phyloP scores from a whole-genome alignment of 2,329 filamentous ascomycete genomes.

The Botrytis paeoniae region DNA sequence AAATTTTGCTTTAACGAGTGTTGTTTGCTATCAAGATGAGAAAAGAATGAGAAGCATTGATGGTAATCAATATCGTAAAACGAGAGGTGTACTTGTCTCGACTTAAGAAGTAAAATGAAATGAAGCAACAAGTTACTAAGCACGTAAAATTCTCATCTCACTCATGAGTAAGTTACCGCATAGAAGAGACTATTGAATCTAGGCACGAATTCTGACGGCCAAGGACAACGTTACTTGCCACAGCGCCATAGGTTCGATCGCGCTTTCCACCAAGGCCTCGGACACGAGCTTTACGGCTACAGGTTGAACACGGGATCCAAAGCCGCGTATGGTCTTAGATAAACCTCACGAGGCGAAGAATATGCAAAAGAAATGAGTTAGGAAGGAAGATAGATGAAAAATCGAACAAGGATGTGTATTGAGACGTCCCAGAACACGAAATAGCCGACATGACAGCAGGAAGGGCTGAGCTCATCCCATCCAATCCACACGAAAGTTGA shows the following conservation, averaged over 20 bases:
- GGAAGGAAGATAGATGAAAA: slow-evolving; percentile 9
- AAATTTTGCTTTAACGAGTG: slow-evolving; percentile 4
- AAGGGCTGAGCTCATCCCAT: background rate
- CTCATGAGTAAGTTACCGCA: background rate
- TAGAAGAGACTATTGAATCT: slow-evolving; percentile 12
- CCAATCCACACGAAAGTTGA: background rate
- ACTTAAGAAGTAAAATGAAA: slow-evolving; percentile 17
- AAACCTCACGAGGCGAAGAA: background rate
- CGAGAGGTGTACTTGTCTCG: background rate
- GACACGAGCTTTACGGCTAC: background rate
- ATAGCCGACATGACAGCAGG: slow-evolving; percentile 2
- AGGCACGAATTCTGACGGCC: background rate
- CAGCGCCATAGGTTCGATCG: background rate
- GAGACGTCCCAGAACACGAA: background rate
- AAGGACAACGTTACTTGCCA: slow-evolving; percentile 17
- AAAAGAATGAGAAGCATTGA: background rate
- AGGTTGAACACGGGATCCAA: slow-evolving; percentile 4
- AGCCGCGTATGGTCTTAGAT: background rate
- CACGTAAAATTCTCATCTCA: background rate
- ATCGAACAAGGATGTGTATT: background rate
- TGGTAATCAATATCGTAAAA: background rate
- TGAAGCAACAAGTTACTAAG: background rate
- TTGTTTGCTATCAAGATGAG: background rate
- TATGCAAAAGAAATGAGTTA: slow-evolving; percentile 10
- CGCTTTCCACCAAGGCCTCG: background rate